Percentiles rank a stretch among this genome's conserved stretches.
These are phyloP conservation scores for Hemerocallis citrina DNA, from an alignment of 106 monocot species.

Conservation along the genomic window DNA sequence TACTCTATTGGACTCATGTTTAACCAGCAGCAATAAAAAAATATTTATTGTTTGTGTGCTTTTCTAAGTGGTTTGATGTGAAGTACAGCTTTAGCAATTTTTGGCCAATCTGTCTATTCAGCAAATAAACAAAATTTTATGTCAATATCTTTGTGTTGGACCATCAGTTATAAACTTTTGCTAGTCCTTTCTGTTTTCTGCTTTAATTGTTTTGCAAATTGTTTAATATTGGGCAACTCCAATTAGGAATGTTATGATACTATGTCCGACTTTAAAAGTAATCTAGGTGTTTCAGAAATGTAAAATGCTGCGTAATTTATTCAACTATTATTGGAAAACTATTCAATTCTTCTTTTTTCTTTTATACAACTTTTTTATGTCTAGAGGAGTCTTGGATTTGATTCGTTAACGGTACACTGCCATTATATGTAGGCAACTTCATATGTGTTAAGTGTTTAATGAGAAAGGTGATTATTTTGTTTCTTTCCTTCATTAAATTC, in stretches of 20 bases:
- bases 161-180: too few species aligned
- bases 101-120: too few species aligned
- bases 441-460: not conserved
- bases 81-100: too few species aligned
- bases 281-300: not conserved
- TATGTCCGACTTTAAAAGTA: conserved; percentile 2
- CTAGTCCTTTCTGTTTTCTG: conserved; percentile 41
- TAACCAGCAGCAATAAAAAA: too few species aligned
- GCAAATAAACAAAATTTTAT: too few species aligned
- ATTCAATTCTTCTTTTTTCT: too few species aligned
- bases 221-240: conserved; percentile 18
- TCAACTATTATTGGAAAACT: too few species aligned
- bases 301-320: not conserved
- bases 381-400: not conserved
- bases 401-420: not conserved
- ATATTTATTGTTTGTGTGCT: too few species aligned
- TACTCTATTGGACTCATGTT: too few species aligned
- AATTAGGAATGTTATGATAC: conserved; percentile 13
- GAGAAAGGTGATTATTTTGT: not conserved
- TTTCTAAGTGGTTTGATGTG: too few species aligned
- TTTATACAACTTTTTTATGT: not conserved
- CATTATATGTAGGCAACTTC: not conserved
- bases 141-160: conserved; percentile 31
- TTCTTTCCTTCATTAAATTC: not conserved
- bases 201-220: conserved; percentile 26